Conservation (phyloP, 441 rosid species). For the Gossypium aridum region DNA sequence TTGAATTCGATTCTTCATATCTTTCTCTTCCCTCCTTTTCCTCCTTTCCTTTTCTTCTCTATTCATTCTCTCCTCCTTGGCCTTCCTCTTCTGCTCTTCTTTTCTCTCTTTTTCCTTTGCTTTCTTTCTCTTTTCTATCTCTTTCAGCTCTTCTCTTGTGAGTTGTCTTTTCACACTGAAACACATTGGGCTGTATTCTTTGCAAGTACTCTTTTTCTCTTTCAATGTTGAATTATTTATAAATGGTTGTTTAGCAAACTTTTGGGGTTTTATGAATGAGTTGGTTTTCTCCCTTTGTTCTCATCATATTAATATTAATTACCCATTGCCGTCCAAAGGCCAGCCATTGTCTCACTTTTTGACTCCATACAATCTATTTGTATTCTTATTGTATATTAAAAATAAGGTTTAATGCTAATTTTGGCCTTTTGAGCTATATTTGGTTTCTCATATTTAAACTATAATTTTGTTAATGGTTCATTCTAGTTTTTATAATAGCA, state of each 20-base stretch:
- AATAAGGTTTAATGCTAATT: background rate
- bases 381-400: background rate
- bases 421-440: background rate
- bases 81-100: background rate
- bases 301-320: background rate
- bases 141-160: constrained; percentile 23
- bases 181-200: constrained; percentile 16
- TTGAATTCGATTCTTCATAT: background rate
- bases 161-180: constrained; percentile 19
- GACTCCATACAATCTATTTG: background rate
- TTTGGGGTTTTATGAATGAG: background rate
- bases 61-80: background rate
- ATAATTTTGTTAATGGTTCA: background rate
- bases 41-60: background rate
- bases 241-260: background rate
- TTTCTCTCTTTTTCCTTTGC: constrained; percentile 15
- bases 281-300: background rate
- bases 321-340: constrained; percentile 10
- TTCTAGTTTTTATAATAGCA: background rate
- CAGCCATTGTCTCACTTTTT: background rate
- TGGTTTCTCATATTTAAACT: background rate
- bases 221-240: background rate
- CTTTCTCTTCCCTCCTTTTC: background rate
- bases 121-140: constrained; percentile 19
- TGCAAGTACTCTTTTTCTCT: background rate